Percentiles rank a stretch among this genome's conserved stretches.
phyloP scores from a whole-genome alignment of 495 filamentous ascomycete species.

The Choiromyces venosus region DNA sequence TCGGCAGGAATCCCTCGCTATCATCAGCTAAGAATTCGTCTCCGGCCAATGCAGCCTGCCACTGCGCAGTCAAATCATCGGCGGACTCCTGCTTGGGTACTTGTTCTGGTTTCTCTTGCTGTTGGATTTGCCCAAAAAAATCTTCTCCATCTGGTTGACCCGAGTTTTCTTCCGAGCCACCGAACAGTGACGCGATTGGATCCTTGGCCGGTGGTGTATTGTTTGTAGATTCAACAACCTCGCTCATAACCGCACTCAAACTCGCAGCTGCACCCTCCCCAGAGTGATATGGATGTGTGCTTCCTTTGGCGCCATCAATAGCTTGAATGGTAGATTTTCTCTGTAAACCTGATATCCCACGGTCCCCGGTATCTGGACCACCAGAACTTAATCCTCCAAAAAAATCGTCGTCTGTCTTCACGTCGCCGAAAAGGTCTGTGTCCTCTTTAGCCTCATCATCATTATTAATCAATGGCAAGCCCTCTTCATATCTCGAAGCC shows the following conservation, averaged over 20 bases:
- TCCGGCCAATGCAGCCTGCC: conserved; percentile 73
- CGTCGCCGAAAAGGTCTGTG: conserved; percentile 25
- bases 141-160: conserved; percentile 42
- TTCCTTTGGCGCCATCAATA: conserved; percentile 44
- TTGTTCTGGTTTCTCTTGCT: conserved; percentile 1
- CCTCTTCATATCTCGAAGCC: conserved; percentile 53
- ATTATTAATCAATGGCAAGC: conserved; percentile 52
- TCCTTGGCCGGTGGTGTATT: conserved; percentile 34
- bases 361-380: conserved; percentile 26
- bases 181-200: conserved; percentile 44
- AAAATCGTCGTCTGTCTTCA: conserved; percentile 51
- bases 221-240: conserved; percentile 30
- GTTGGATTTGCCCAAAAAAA: conserved; percentile 50
- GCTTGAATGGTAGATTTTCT: conserved; percentile 59
- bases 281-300: conserved; percentile 32
- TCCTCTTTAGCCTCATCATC: conserved; percentile 26
- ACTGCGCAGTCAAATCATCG: conserved; percentile 70
- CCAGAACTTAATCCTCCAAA: conserved; percentile 44
- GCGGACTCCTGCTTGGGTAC: conserved; percentile 16
- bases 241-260: conserved; percentile 34
- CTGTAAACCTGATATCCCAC: conserved; percentile 45
- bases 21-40: conserved; percentile 72
- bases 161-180: conserved; percentile 44
- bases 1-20: conserved; percentile 58
- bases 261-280: conserved; percentile 39